A percentile compares a stretch with the other conserved stretches of the same genome.
phyloP scores from a whole-genome alignment of 1,284 basidiomycete genomes.

The Rhodotorula sp. region DNA sequence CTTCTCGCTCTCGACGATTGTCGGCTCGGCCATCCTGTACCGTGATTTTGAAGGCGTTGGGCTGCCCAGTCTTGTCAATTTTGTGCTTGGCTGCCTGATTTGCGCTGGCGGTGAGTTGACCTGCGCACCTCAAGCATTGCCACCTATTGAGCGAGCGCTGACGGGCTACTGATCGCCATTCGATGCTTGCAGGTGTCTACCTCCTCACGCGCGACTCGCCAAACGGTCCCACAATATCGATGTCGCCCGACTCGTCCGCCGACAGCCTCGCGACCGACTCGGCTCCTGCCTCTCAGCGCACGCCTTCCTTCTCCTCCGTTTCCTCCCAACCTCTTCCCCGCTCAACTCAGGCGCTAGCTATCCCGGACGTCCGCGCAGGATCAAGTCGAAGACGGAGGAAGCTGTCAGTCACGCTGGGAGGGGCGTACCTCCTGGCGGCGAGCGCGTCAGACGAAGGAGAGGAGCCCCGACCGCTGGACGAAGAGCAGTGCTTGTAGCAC shows the following conservation, averaged over 20 bases:
- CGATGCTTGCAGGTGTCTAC: slow-evolving; percentile 20
- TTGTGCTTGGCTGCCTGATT: slow-evolving; percentile 47
- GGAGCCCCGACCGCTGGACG: neutral
- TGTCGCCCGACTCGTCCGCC: neutral
- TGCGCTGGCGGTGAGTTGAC: slow-evolving; percentile 42
- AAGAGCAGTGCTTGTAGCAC: neutral
- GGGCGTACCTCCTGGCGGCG: slow-evolving; percentile 6
- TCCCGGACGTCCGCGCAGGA: neutral
- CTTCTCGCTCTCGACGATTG: slow-evolving; percentile 71
- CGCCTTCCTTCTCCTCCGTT: neutral
- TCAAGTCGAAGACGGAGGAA: slow-evolving; percentile 1
- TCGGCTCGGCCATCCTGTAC: slow-evolving; percentile 89
- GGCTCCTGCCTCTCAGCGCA: neutral
- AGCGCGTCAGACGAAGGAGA: neutral
- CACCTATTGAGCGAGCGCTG: neutral
- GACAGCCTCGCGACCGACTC: neutral
- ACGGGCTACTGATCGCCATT: neutral
- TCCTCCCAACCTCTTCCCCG: neutral
- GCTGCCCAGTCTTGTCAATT: slow-evolving; percentile 45
- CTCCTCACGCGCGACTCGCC: slow-evolving; percentile 25
- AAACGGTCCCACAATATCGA: neutral
- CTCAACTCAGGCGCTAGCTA: too few species aligned
- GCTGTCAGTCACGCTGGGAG: slow-evolving; percentile 6
- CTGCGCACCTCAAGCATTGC: too few species aligned
- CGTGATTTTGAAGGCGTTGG: slow-evolving; percentile 73